A percentile compares a stretch with the other conserved stretches of the same genome.
Evolutionary conservation across 257 asterid species (phyloP).

Genomic region (Nicotiana sylvestris): DNA sequence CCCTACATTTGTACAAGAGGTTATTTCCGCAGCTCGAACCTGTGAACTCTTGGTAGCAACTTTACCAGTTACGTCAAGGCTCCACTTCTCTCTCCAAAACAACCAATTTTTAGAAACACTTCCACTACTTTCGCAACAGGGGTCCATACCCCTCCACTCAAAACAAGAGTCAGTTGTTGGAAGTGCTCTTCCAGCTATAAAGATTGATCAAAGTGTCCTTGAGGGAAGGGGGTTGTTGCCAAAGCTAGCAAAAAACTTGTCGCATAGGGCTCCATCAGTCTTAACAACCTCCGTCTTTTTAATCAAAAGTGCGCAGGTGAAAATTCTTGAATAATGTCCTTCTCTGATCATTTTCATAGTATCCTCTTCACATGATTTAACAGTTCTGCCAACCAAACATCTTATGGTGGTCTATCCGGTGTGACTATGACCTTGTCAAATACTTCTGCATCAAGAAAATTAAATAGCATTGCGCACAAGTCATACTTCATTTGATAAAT

Average conservation of each 20-base stretch:
- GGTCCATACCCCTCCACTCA: neutral
- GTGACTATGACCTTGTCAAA: slow-evolving; percentile 27
- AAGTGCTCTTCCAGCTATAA: slow-evolving; percentile 27
- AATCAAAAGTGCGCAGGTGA: neutral
- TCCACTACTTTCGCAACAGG: slow-evolving; percentile 38
- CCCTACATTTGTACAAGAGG: too few species aligned
- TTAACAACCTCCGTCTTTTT: slow-evolving; percentile 12
- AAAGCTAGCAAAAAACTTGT: slow-evolving; percentile 17
- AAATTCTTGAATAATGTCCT: slow-evolving; percentile 12
- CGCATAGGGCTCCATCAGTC: slow-evolving; percentile 13
- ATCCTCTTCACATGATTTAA: neutral
- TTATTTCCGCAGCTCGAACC: too few species aligned
- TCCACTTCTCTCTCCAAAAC: slow-evolving; percentile 25
- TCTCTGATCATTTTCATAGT: slow-evolving; percentile 15
- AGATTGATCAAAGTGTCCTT: neutral
- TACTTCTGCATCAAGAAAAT: slow-evolving; percentile 37
- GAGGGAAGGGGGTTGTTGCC: slow-evolving; percentile 12
- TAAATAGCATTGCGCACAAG: slow-evolving; percentile 6
- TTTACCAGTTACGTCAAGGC: too few species aligned
- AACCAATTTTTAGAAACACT: slow-evolving; percentile 33
- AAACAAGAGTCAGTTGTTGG: slow-evolving; percentile 2
- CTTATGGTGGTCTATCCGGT: slow-evolving; percentile 26
- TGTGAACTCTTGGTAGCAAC: too few species aligned
- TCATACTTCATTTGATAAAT: neutral
- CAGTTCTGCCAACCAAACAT: slow-evolving; percentile 14